A percentile compares a stretch with the other conserved stretches of the same genome.
Conservation (phyloP, 2,329 filamentous ascomycete genomes). For the Coniochaeta sp. region DNA sequence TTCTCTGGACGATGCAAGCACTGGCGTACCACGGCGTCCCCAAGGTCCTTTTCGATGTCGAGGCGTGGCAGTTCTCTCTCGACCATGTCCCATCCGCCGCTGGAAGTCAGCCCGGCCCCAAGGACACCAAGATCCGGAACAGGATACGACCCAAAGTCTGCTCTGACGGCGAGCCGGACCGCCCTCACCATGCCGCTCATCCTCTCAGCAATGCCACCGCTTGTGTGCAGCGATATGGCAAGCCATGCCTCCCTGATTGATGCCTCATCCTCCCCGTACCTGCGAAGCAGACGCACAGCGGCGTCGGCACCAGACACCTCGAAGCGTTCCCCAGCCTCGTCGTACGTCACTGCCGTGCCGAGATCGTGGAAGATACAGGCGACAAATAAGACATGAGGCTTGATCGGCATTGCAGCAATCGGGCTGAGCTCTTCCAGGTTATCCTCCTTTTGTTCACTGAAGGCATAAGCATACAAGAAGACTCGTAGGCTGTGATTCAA, state of each 20-base stretch:
- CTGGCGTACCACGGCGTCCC: slow-evolving; percentile 14
- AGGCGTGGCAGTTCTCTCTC: slow-evolving; percentile 13
- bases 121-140: slow-evolving; percentile 5
- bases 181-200: slow-evolving; percentile 23
- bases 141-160: slow-evolving; percentile 19
- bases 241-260: slow-evolving; percentile 23
- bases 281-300: slow-evolving; percentile 19
- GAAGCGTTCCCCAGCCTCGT: slow-evolving; percentile 23
- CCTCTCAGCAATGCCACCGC: slow-evolving; percentile 26
- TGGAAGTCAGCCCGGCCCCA: not conserved
- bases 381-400: slow-evolving; percentile 21
- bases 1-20: slow-evolving; percentile 9
- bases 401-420: not conserved
- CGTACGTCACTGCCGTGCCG: slow-evolving; percentile 20
- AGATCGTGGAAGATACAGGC: slow-evolving; percentile 27
- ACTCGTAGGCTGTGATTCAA: slow-evolving; percentile 18
- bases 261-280: slow-evolving; percentile 14
- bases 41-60: slow-evolving; percentile 17
- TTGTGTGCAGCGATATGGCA: slow-evolving; percentile 26
- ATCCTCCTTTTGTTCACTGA: slow-evolving; percentile 4
- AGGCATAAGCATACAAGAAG: slow-evolving; percentile 14
- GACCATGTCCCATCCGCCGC: slow-evolving; percentile 1
- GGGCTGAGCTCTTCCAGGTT: not conserved
- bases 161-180: slow-evolving; percentile 21
- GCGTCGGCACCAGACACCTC: slow-evolving; percentile 21